phyloP scores from a whole-genome alignment of 345 rosid species.

The Euphorbia lathyris region DNA sequence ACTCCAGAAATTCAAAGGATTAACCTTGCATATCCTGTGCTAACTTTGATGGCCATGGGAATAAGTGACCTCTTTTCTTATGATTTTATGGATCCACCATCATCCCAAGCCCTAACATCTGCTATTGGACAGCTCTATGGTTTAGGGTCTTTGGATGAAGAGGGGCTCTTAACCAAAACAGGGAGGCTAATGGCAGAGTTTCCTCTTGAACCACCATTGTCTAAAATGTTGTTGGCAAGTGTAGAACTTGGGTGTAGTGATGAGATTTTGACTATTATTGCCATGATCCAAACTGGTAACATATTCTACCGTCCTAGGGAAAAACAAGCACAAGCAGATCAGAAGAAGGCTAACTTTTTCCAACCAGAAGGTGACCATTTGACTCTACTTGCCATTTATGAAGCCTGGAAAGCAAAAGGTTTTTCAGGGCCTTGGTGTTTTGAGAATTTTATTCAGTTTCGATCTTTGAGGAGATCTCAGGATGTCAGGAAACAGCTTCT shows the following conservation, averaged over 20 bases:
- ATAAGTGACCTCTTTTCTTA: constrained; percentile 73
- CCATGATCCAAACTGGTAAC: constrained; percentile 91
- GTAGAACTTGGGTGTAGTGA: constrained; percentile 95
- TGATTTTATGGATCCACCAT: constrained; percentile 78
- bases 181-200: constrained; percentile 98
- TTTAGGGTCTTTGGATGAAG: constrained; percentile 86
- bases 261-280: constrained; percentile 82
- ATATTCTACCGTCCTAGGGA: constrained; percentile 89
- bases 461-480: constrained; percentile 77
- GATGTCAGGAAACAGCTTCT: constrained; percentile 90
- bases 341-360: constrained; percentile 86
- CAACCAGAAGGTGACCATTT: constrained; percentile 91
- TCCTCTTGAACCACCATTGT: constrained; percentile 87
- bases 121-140: constrained; percentile 89
- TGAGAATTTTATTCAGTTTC: constrained; percentile 79
- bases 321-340: constrained; percentile 95
- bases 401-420: constrained; percentile 89
- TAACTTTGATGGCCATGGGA: constrained; percentile 93
- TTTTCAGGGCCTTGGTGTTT: constrained; percentile 92
- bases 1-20: constrained; percentile 92
- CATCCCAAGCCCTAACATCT: constrained; percentile 76
- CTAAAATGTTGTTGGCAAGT: constrained; percentile 92
- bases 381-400: constrained; percentile 89
- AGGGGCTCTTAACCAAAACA: constrained; percentile 79
- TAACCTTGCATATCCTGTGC: constrained; percentile 63